Base-by-base conservation (phyloP, 768 basidiomycete genomes). In the Suillus lakei region DNA sequence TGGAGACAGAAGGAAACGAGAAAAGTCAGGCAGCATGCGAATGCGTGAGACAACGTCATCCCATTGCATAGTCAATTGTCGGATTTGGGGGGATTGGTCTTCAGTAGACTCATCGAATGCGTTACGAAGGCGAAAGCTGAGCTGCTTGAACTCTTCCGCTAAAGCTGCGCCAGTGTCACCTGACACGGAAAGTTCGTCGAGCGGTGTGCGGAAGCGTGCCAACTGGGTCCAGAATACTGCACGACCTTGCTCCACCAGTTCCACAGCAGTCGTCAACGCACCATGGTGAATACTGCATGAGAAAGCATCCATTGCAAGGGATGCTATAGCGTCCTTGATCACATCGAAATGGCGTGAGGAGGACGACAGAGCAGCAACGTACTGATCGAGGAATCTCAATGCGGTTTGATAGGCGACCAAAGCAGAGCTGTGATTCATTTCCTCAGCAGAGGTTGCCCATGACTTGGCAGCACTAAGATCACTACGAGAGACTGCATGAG, bases 351-450 rank as follows among this genome's bases (percentile, higher is more conserved):
- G 41, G 18, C 46, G 66, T 4, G 55, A 41, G 10, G 61, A 36
- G 7, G 61, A 43, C 5, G 55, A 18, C 5, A 62, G 12, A 6
- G 46, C n/a, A 28, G 48, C 10, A 59, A 71, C 54, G 18, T 71
- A 66, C 4, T 65, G 67, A 44, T 73, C 66, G 15, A 76, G 50
- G 28, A 74, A 62, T 54, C 68, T 70, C 30, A 79, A 69, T 10
- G 75, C 67, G 30, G 63, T 69, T 15, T 68, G 69, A 62, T 79
- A 77, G 8, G 72, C 68, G 28, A 73, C 72, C 15, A 78, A 59
- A 4, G 73, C 76, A 10, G 74, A 75, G 5, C 58, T 60, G 53
- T 74, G 76, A 13, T 60, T 61, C 10, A 67, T 61, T 10, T 54
- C 53, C 51, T 74, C 73, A 3, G 67, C 70, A 39, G 50, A 4